These are phyloP conservation scores for Colletotrichum acutatum DNA, from an alignment of 2,329 filamentous ascomycete species.

Conservation along the genomic window DNA sequence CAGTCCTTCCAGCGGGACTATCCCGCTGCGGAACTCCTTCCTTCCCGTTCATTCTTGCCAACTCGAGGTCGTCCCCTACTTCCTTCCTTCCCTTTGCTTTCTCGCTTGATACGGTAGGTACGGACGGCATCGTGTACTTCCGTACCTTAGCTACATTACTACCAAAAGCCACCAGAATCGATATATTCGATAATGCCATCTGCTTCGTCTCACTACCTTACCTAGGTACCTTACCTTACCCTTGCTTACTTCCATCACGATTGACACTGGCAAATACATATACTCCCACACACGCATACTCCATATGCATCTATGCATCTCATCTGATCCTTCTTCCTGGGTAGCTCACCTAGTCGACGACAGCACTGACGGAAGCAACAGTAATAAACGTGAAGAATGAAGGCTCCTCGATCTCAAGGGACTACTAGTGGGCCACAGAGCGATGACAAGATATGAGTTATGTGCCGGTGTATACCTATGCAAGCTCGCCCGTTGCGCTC, in stretches of 20 bases:
- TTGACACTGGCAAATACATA: too few relatives aligned
- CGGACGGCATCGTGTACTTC: too few relatives aligned
- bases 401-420: background rate
- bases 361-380: slow-evolving; percentile 6
- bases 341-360: background rate
- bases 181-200: too few relatives aligned
- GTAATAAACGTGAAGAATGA: background rate
- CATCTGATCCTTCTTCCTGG: too few relatives aligned
- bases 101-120: background rate
- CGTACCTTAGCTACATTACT: background rate
- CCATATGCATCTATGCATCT: background rate
- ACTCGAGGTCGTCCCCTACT: too few relatives aligned
- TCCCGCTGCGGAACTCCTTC: background rate
- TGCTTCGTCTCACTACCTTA: too few relatives aligned
- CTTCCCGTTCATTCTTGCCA: background rate
- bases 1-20: background rate
- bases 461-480: background rate
- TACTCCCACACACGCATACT: too few relatives aligned
- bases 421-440: background rate
- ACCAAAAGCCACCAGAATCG: too few relatives aligned
- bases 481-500: too few relatives aligned
- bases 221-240: too few relatives aligned
- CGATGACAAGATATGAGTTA: too few relatives aligned
- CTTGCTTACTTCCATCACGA: background rate
- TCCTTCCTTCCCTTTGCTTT: too few relatives aligned